Conservation (phyloP, 768 basidiomycete genomes). For the Mycena floridula region DNA sequence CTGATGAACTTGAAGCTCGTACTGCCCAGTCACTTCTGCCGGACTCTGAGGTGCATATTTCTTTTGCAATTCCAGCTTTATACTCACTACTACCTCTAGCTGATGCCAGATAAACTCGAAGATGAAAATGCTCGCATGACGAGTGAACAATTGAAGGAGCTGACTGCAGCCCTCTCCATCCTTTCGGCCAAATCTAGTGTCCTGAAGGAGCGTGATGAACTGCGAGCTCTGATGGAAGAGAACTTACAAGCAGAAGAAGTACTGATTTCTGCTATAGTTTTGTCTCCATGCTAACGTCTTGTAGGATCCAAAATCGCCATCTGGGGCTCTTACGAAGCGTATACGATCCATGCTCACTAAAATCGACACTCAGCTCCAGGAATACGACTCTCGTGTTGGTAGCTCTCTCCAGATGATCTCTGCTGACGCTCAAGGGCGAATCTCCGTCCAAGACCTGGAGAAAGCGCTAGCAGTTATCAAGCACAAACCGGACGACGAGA, state of each 20-base stretch:
- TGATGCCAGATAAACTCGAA: constrained; percentile 53
- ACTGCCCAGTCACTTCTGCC: constrained; percentile 80
- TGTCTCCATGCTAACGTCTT: constrained; percentile 4
- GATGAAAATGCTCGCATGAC: constrained; percentile 92
- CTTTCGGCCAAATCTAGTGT: constrained; percentile 92
- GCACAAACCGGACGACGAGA: constrained; percentile 87
- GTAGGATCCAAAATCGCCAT: constrained; percentile 74
- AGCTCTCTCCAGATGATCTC: constrained; percentile 82
- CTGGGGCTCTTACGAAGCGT: constrained; percentile 87
- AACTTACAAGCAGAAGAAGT: constrained; percentile 88
- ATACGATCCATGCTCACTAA: constrained; percentile 95
- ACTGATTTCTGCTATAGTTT: constrained; percentile 8
- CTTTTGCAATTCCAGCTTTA: constrained; percentile 8
- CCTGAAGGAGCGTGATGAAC: constrained; percentile 91
- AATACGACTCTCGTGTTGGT: constrained; percentile 86
- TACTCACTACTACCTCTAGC: constrained; percentile 27
- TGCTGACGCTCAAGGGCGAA: constrained; percentile 80
- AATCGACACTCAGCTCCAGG: constrained; percentile 87
- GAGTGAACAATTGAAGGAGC: constrained; percentile 89
- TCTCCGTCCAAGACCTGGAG: constrained; percentile 83
- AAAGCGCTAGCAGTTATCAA: constrained; percentile 91
- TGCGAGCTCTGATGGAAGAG: constrained; percentile 89
- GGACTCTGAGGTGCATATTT: constrained; percentile 91
- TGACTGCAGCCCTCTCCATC: constrained; percentile 85
- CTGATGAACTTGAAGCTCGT: constrained; percentile 71